A percentile compares a stretch with the other conserved stretches of the same genome.
Evolutionary conservation across 2,329 filamentous ascomycete genomes (phyloP).

Genomic region (Venturia effusa): DNA sequence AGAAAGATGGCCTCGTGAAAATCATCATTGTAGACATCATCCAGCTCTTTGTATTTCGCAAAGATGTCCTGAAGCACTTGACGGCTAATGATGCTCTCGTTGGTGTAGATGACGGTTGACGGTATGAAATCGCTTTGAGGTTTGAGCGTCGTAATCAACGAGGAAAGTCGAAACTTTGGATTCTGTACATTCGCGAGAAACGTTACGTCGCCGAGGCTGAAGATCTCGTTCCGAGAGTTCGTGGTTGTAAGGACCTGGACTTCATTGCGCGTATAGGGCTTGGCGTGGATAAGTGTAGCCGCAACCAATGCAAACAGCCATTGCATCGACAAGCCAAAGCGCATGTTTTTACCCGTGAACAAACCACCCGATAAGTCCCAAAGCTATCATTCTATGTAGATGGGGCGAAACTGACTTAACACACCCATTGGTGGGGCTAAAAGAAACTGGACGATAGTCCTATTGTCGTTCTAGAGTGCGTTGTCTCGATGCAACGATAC

Average conservation of each 20-base stretch:
- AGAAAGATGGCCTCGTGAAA: neutral
- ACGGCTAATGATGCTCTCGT: neutral
- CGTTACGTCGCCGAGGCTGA: neutral
- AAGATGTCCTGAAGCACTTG: neutral
- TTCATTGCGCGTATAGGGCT: neutral
- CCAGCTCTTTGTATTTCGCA: neutral
- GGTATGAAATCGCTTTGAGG: neutral
- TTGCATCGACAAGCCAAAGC: neutral
- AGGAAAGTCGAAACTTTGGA: neutral
- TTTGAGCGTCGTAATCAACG: neutral
- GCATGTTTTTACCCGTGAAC: neutral
- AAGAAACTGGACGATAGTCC: neutral
- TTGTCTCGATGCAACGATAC: neutral
- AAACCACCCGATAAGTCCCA: neutral
- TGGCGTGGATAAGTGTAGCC: neutral
- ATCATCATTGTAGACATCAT: constrained; percentile 5
- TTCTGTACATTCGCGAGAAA: neutral
- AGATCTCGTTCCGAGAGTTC: neutral
- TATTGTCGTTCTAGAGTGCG: neutral
- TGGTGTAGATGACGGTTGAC: neutral
- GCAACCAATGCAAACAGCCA: neutral
- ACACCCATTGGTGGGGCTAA: neutral
- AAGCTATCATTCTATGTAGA: neutral
- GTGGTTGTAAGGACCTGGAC: neutral
- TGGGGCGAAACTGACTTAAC: no score